A percentile compares a stretch with the other conserved stretches of the same genome.
phyloP scores from a whole-genome alignment of 202 grass and related monocot genomes.

The Thinopyrum obtusiflorum region DNA sequence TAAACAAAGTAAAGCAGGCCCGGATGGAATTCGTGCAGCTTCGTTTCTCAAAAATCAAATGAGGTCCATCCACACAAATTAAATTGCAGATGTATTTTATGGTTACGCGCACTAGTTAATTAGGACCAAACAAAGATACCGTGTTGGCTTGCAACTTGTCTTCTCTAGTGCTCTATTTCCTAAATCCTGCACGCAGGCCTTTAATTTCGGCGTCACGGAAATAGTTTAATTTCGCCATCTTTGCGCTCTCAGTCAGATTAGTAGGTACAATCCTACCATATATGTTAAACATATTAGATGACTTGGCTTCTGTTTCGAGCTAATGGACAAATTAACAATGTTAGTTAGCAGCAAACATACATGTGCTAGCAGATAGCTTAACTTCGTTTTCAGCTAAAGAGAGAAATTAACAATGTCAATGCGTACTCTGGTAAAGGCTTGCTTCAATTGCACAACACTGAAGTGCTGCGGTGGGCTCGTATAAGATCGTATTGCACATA shows the following conservation, averaged over 20 bases:
- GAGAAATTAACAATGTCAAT: background rate
- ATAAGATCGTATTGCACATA: background rate
- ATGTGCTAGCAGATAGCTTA: background rate
- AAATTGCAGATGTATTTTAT: background rate
- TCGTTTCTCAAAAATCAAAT: background rate
- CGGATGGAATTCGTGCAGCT: background rate
- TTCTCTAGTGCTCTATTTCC: background rate
- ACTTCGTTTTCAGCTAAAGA: background rate
- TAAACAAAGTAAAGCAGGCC: background rate
- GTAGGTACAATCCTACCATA: background rate
- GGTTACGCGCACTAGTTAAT: background rate
- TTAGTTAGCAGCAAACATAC: background rate
- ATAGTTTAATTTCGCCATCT: background rate
- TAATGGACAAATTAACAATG: background rate
- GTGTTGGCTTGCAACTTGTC: background rate
- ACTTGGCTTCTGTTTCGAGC: background rate
- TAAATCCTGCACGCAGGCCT: background rate
- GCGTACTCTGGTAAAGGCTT: background rate
- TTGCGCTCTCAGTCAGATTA: background rate
- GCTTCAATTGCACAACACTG: conserved; percentile 28
- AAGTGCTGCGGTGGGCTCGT: background rate
- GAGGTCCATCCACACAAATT: background rate
- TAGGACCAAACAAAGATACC: background rate
- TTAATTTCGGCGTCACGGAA: background rate
- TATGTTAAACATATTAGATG: background rate